Evolutionary conservation across 2,329 filamentous ascomycete genomes (phyloP), one percentile per base, ranked within the genome.

Genomic region (Corinectria fuckeliana): DNA sequence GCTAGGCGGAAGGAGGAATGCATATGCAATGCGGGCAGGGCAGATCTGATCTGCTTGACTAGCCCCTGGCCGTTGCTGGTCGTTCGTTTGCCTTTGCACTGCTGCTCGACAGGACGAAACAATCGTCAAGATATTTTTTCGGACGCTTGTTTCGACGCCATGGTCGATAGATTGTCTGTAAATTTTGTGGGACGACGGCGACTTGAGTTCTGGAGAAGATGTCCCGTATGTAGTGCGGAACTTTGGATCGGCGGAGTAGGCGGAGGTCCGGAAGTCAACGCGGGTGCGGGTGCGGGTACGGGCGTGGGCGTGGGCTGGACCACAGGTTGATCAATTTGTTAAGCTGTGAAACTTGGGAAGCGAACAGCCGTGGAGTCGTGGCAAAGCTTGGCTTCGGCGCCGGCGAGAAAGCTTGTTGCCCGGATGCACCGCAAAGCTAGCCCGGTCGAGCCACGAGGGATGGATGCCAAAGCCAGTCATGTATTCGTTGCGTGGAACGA

Each of bases 361-460:
- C 18, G n/a, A 36, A 9, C 32, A 36, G 32, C 9, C 32, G 32
- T n/a, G n/a, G 32, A n/a, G 8, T 36, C 32, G 55, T 54, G 50
- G 26, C 50, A 52, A 52, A 44, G 36, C 34, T 63, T 64, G 59
- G 58, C 44, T 54, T 62, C 25, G 50, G 59, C 49, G 47, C 50
- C 18, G 48, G 56, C 57, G 59, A 54, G 54, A 69, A 66, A 69
- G 62, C 51, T 69, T 66, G 41, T 61, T 34, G 56, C 53, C 52
- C 54, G 47, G 23, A 32, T 42, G 41, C 25, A 30, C 20, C 14
- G 25, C 25, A 23, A 45, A 28, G 25, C 21, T 28, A 38, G 48
- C 48, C 25, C 50, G 21, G 8, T 30, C 8, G 41, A 48, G 32
- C 34, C 36, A 39, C 38, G 36, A 34, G 36, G 50, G 48, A 16